Percentiles rank a stretch among this genome's conserved stretches.
Evolutionary conservation across 2,329 filamentous ascomycete genomes (phyloP).

Genomic region (Alternaria viburni): DNA sequence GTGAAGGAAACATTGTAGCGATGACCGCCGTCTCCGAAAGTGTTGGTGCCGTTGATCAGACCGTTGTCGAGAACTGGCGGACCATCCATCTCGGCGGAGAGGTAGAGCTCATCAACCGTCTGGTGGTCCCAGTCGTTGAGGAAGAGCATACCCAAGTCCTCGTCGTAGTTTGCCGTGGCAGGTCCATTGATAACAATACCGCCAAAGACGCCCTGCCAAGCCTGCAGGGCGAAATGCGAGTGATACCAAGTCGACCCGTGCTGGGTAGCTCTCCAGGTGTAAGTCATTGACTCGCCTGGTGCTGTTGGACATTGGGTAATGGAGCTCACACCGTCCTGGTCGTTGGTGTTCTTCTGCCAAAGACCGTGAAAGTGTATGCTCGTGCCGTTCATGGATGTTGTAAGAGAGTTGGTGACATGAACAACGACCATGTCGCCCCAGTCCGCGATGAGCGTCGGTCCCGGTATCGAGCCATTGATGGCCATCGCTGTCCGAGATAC

Average conservation of each 20-base stretch:
- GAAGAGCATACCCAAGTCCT: constrained; percentile 52
- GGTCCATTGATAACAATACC: constrained; percentile 52
- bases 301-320: constrained; percentile 44
- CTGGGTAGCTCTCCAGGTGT: constrained; percentile 47
- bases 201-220: constrained; percentile 51
- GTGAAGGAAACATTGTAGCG: constrained; percentile 48
- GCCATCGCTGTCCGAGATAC: constrained; percentile 49
- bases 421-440: constrained; percentile 50
- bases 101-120: constrained; percentile 47
- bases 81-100: constrained; percentile 29
- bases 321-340: constrained; percentile 38
- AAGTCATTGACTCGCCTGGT: constrained; percentile 31
- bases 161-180: constrained; percentile 49
- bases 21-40: constrained; percentile 38
- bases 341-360: constrained; percentile 40
- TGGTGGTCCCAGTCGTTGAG: constrained; percentile 54
- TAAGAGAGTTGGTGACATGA: constrained; percentile 43
- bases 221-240: constrained; percentile 51
- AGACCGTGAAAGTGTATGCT: constrained; percentile 44
- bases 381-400: constrained; percentile 36
- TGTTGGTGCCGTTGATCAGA: constrained; percentile 55
- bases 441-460: constrained; percentile 52
- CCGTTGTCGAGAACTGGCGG: constrained; percentile 51
- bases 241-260: constrained; percentile 54
- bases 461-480: constrained; percentile 54